These are phyloP conservation scores for Chrysosphaeria jannelii DNA, from an alignment of 2,329 filamentous ascomycete genomes.

Conservation along the genomic window DNA sequence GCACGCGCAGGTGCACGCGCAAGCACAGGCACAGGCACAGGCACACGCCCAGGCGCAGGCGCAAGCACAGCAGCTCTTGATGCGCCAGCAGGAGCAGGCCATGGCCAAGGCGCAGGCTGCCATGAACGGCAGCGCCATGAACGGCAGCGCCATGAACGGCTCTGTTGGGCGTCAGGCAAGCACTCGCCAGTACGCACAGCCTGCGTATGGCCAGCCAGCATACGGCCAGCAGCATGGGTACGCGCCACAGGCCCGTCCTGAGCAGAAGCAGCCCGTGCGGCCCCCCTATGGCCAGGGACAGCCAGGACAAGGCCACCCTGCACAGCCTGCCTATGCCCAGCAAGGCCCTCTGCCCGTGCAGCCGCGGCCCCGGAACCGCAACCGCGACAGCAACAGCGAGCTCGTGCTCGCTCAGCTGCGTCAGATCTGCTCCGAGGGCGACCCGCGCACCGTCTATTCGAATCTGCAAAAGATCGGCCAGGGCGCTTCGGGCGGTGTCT, in stretches of 20 bases:
- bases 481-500: constrained; percentile 87
- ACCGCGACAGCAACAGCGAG: constrained; percentile 50
- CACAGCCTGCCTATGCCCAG: no score
- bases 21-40: not conserved
- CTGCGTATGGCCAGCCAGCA: not conserved
- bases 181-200: constrained; percentile 29
- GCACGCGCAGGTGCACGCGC: no score
- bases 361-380: no score
- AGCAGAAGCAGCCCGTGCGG: constrained; percentile 14
- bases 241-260: constrained; percentile 3
- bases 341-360: no score
- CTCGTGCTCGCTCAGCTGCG: constrained; percentile 54
- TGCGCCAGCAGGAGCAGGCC: constrained; percentile 70
- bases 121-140: no score
- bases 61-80: constrained; percentile 17
- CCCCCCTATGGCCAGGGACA: constrained; percentile 51
- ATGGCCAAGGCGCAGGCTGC: constrained; percentile 54
- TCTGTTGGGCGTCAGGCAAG: constrained; percentile 45
- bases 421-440: constrained; percentile 67
- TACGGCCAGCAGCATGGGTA: constrained; percentile 1
- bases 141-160: no score
- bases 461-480: constrained; percentile 88
- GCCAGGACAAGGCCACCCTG: no score
- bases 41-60: constrained; percentile 1
- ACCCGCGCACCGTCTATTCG: constrained; percentile 67